A percentile compares a stretch with the other conserved stretches of the same genome.
phyloP scores from a whole-genome alignment of 1,139 yeast species.

The Candida frijolesensis region DNA sequence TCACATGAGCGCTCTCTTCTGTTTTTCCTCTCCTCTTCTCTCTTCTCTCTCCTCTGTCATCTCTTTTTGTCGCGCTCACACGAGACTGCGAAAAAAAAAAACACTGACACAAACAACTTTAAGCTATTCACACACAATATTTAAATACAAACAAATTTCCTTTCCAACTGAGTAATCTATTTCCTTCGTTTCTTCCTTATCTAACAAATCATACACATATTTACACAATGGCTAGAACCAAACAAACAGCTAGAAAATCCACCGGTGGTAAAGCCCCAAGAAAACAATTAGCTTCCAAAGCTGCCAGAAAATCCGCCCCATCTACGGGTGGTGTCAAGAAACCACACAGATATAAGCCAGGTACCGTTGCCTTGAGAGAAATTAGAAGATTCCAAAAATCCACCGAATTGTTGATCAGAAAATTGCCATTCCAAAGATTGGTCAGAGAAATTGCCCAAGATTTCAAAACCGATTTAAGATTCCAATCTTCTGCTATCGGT shows the following conservation, averaged over 20 bases:
- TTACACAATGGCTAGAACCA: slow-evolving; percentile 89
- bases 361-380: slow-evolving; percentile 99
- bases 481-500: slow-evolving; percentile 98
- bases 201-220: not conserved
- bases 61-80: not conserved
- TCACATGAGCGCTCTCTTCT: not conserved
- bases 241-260: slow-evolving; percentile 98
- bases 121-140: not conserved
- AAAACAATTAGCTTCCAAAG: slow-evolving; percentile 98
- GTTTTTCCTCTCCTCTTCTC: not conserved
- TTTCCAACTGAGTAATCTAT: not conserved
- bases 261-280: slow-evolving; percentile 99
- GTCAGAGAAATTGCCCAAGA: slow-evolving; percentile 98
- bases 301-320: slow-evolving; percentile 98
- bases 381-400: slow-evolving; percentile 99
- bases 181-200: not conserved
- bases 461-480: slow-evolving; percentile 96
- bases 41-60: not conserved
- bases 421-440: slow-evolving; percentile 98
- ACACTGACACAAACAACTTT: not conserved
- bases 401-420: slow-evolving; percentile 94
- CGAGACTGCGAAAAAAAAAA: not conserved
- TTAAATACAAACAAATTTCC: not conserved
- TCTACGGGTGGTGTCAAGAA: slow-evolving; percentile 99
- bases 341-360: slow-evolving; percentile 99